Percentiles rank a stretch among this genome's conserved stretches.
These are phyloP conservation scores for Myxozyma kluyveri DNA, from an alignment of 805 yeast genomes.

Conservation along the genomic window DNA sequence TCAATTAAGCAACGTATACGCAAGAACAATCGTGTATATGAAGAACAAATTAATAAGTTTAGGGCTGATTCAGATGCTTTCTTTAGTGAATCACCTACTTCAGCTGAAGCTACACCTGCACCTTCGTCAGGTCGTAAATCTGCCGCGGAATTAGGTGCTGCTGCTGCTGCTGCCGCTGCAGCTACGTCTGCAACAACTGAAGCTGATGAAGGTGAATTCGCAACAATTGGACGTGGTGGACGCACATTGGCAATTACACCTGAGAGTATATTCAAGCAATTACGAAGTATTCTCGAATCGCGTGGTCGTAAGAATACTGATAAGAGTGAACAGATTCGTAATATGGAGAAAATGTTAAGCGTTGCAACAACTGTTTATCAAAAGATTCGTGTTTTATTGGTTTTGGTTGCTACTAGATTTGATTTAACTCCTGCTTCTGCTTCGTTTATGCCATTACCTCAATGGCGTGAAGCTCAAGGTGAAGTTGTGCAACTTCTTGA, in stretches of 20 bases:
- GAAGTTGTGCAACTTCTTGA: conserved; percentile 64
- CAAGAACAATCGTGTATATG: conserved; percentile 72
- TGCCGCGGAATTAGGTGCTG: conserved; percentile 36
- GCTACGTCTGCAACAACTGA: conserved; percentile 40
- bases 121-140: conserved; percentile 23
- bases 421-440: conserved; percentile 64
- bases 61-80: conserved; percentile 72
- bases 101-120: conserved; percentile 11
- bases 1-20: conserved; percentile 83
- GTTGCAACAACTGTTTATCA: conserved; percentile 65
- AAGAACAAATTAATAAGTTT: conserved; percentile 55
- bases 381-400: conserved; percentile 69
- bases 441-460: conserved; percentile 69
- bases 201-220: conserved; percentile 40
- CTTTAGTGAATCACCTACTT: conserved; percentile 45
- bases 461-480: conserved; percentile 60
- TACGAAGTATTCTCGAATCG: conserved; percentile 74
- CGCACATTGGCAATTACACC: conserved; percentile 40
- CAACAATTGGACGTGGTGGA: conserved; percentile 43
- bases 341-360: conserved; percentile 59
- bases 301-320: conserved; percentile 96
- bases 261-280: conserved; percentile 63
- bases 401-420: conserved; percentile 82
- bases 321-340: conserved; percentile 68
- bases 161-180: conserved; percentile 37